Conservation (phyloP, 495 filamentous ascomycete species). For the Choiromyces venosus region DNA sequence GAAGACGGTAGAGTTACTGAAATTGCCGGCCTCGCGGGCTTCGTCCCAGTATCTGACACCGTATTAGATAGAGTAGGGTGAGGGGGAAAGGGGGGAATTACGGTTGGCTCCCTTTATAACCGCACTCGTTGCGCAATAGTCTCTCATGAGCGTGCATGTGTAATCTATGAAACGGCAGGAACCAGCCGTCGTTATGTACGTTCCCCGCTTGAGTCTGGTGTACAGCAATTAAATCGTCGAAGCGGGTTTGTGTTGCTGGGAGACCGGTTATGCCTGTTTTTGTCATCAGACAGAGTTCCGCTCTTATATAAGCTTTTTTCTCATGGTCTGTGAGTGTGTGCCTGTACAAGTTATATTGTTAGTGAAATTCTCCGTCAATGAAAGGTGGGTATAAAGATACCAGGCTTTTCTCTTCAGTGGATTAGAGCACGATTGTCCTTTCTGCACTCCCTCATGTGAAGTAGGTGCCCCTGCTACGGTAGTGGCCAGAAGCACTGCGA, state of each 20-base stretch:
- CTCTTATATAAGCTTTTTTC: slow-evolving; percentile 46
- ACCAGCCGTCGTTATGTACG: slow-evolving; percentile 34
- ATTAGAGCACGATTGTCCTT: slow-evolving; percentile 11
- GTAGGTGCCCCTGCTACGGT: background rate
- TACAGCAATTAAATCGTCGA: slow-evolving; percentile 46
- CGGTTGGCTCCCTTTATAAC: slow-evolving; percentile 44
- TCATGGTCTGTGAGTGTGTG: slow-evolving; percentile 44
- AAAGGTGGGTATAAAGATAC: slow-evolving; percentile 9
- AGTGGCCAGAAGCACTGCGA: background rate
- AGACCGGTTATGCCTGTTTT: background rate
- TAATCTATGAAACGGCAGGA: slow-evolving; percentile 43
- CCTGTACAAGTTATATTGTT: slow-evolving; percentile 31
- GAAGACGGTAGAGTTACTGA: slow-evolving; percentile 42
- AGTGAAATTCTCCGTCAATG: background rate
- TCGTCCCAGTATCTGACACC: slow-evolving; percentile 49
- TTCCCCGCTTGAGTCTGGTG: slow-evolving; percentile 34
- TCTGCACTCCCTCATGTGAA: background rate
- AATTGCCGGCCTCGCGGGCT: slow-evolving; percentile 44
- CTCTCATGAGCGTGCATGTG: slow-evolving; percentile 41
- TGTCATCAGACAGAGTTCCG: slow-evolving; percentile 48
- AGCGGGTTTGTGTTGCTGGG: slow-evolving; percentile 40
- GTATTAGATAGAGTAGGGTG: background rate
- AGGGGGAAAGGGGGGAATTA: slow-evolving; percentile 5
- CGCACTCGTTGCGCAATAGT: slow-evolving; percentile 42
- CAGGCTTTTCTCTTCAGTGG: slow-evolving; percentile 23